phyloP scores from a whole-genome alignment of 352 stramenopile species.

The Phytophthora syringae region DNA sequence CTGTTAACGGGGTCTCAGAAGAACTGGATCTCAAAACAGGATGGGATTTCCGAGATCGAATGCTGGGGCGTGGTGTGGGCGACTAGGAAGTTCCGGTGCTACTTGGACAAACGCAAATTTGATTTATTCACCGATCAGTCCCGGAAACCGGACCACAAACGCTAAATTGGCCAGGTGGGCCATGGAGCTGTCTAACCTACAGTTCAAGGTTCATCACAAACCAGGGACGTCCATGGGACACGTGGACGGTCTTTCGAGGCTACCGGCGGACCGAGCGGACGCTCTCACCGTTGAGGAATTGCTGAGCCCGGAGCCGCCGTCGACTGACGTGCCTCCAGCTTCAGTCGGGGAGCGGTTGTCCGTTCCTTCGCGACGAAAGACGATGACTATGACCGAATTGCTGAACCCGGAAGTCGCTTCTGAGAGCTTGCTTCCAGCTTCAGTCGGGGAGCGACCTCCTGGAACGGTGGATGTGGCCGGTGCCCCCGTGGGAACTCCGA shows the following conservation, averaged over 20 bases:
- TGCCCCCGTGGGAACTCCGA: too few relatives aligned
- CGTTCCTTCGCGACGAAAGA: not conserved
- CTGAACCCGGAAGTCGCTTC: not conserved
- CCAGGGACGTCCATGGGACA: not conserved
- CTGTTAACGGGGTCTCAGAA: not conserved
- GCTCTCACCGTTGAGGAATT: too few relatives aligned
- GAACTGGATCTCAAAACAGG: conserved; percentile 1
- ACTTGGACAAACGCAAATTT: not conserved
- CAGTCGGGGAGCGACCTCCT: conserved; percentile 4
- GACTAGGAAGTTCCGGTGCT: not conserved
- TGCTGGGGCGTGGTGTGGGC: conserved; percentile 4
- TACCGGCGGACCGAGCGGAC: too few relatives aligned
- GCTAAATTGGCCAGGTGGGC: conserved; percentile 1
- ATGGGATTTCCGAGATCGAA: conserved; percentile 2
- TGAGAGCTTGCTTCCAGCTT: not conserved
- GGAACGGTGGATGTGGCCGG: too few relatives aligned
- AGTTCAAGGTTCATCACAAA: not conserved
- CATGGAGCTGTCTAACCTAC: not conserved
- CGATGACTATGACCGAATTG: not conserved
- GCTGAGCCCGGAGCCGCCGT: too few relatives aligned
- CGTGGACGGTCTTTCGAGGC: not conserved
- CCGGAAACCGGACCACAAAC: not conserved
- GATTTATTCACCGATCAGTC: not conserved
- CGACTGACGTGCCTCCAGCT: too few relatives aligned
- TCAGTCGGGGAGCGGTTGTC: not conserved